Evolutionary conservation across 345 rosid genomes (phyloP).

Genomic region (Pistacia integerrima): DNA sequence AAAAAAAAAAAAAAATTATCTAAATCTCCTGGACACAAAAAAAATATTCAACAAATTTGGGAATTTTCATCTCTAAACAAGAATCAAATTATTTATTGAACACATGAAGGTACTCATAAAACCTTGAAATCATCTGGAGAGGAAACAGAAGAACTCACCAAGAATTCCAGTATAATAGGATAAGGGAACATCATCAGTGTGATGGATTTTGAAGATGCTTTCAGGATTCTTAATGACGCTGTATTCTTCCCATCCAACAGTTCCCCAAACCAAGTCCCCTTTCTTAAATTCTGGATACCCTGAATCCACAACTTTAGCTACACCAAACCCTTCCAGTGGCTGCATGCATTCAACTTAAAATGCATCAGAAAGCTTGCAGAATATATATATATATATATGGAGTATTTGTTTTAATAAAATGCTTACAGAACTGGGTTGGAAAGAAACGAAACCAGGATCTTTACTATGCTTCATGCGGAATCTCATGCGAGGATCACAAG

Average conservation of each 20-base stretch:
- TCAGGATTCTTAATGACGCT: constrained; percentile 15
- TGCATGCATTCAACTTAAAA: not conserved
- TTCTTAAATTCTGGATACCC: constrained; percentile 25
- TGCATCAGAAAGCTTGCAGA: not conserved
- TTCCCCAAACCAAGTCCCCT: constrained; percentile 39
- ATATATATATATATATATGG: too few species aligned
- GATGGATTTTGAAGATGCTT: constrained; percentile 24
- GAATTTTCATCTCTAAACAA: not conserved
- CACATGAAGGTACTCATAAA: too few species aligned
- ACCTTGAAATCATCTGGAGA: too few species aligned
- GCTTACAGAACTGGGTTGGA: constrained; percentile 21
- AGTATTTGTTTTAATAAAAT: too few species aligned
- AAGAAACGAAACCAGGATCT: not conserved
- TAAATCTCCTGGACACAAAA: too few species aligned
- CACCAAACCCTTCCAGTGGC: constrained; percentile 23
- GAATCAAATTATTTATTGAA: not conserved
- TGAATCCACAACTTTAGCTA: constrained; percentile 30
- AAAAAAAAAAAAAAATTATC: too few species aligned
- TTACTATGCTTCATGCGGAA: constrained; percentile 11
- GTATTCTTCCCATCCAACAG: constrained; percentile 33
- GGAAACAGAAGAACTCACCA: not conserved
- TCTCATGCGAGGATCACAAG: constrained; percentile 43
- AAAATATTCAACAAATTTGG: too few species aligned
- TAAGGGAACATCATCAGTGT: constrained; percentile 35
- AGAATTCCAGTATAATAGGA: constrained; percentile 32